Conservation (phyloP, 306 rosid genomes). For the Arachis hypogaea region DNA sequence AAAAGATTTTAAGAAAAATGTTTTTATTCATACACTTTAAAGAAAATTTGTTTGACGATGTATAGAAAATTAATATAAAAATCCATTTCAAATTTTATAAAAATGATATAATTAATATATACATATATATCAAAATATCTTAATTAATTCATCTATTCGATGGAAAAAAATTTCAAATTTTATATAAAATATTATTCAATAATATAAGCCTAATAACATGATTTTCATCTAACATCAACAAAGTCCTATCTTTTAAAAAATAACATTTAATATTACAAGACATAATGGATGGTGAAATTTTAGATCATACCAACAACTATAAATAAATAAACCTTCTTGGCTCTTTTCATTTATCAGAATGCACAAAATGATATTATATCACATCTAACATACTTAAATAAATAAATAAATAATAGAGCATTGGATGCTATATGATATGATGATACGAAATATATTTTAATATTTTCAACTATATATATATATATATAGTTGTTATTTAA, state of each 20-base stretch:
- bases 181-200: too few relatives aligned
- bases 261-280: background rate
- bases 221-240: too few relatives aligned
- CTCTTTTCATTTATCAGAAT: conserved; percentile 14
- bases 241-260: background rate
- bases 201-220: too few relatives aligned
- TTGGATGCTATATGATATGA: conserved; percentile 35
- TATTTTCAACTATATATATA: conserved; percentile 5
- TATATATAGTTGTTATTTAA: background rate
- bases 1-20: too few relatives aligned
- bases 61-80: too few relatives aligned
- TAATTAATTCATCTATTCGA: too few relatives aligned
- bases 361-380: background rate
- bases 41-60: too few relatives aligned
- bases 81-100: too few relatives aligned
- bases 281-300: background rate
- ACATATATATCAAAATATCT: too few relatives aligned
- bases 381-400: background rate
- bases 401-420: background rate
- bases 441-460: background rate
- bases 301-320: background rate
- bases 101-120: too few relatives aligned
- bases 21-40: too few relatives aligned
- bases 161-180: too few relatives aligned
- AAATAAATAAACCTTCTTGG: background rate